Evolutionary conservation across 768 basidiomycete genomes (phyloP).

Genomic region (Stropharia rugosoannulata): DNA sequence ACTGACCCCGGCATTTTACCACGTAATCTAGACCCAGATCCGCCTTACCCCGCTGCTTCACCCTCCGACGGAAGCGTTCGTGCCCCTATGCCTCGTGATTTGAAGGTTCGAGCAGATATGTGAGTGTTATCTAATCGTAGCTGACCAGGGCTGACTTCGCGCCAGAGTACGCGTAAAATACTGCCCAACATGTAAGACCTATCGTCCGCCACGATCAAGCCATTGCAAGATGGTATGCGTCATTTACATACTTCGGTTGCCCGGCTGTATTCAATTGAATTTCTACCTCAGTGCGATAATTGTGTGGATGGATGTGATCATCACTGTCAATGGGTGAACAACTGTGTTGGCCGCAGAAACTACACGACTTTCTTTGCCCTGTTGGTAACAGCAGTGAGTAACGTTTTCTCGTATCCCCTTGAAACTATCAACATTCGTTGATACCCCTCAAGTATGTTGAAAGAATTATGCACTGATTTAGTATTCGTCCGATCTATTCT

Average conservation of each 20-base stretch:
- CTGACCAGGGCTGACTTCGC: not conserved
- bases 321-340: slow-evolving; percentile 91
- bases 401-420: slow-evolving; percentile 1
- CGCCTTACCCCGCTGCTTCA: slow-evolving; percentile 66
- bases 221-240: slow-evolving; percentile 88
- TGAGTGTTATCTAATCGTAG: slow-evolving; percentile 36
- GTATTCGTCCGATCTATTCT: not conserved
- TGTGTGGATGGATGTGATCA: slow-evolving; percentile 96
- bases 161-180: slow-evolving; percentile 88
- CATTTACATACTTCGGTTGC: not conserved
- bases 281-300: slow-evolving; percentile 76
- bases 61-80: slow-evolving; percentile 63
- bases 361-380: slow-evolving; percentile 92
- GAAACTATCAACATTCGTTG: not conserved
- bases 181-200: slow-evolving; percentile 90
- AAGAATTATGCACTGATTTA: slow-evolving; percentile 3
- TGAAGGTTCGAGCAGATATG: slow-evolving; percentile 77
- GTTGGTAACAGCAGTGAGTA: slow-evolving; percentile 71
- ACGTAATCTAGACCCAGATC: slow-evolving; percentile 81
- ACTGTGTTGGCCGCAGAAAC: slow-evolving; percentile 93
- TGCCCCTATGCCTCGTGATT: slow-evolving; percentile 75
- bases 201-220: slow-evolving; percentile 90
- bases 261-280: not conserved
- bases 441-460: not conserved
- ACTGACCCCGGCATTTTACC: slow-evolving; percentile 90